Base-by-base conservation (phyloP, 2,329 filamentous ascomycete genomes). In the Botryotinia globosa region DNA sequence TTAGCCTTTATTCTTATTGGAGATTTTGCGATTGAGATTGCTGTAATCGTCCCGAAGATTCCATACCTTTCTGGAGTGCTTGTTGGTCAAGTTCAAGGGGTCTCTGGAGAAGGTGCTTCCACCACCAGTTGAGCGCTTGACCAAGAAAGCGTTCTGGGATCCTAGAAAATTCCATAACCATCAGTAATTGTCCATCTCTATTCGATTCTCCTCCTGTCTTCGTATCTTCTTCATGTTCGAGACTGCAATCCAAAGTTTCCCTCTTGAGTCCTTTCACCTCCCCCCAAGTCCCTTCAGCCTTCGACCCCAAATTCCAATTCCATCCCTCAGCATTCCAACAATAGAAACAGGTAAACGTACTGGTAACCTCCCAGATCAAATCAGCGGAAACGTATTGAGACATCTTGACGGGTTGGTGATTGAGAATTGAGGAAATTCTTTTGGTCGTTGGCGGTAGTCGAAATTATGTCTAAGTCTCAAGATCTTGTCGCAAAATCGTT, bases 321-420 rank as follows among this genome's bases (percentile, higher is more conserved):
- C 72, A 42, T 59, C 64, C 48, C 51, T 45, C 39, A 25, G 20
- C 37, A 14, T 61, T 51, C 72, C 64, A 61, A 71, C 68, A 59
- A 68, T 29, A 25, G 39, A 25, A 67, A 68, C 25, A 62, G 54
- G 39, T 75, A 67, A 74, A 94, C 94, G 85, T 91, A 98, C 94
- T 93, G 88, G 91, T 91, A 85, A 97, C 87, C 89, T 95, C 92
- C 95, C 95, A 98, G 88, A 97, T 87, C 81, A 98, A 89, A 86
- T 98, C 94, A 83, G 91, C 85, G 84, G 94, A 97, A 83, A 97
- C 88, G 87, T 94, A 93, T 81, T 86, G 89, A 81, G 80, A 77
- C 80, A 81, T 81, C 64, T 76, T 79, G 71, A 72, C 72, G 72
- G 70, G 70, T 74, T 72, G 72, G 63, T 54, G 69, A 42, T 29